These are phyloP conservation scores for Iris pallida DNA, from an alignment of 116 monocot species.

Conservation along the genomic window DNA sequence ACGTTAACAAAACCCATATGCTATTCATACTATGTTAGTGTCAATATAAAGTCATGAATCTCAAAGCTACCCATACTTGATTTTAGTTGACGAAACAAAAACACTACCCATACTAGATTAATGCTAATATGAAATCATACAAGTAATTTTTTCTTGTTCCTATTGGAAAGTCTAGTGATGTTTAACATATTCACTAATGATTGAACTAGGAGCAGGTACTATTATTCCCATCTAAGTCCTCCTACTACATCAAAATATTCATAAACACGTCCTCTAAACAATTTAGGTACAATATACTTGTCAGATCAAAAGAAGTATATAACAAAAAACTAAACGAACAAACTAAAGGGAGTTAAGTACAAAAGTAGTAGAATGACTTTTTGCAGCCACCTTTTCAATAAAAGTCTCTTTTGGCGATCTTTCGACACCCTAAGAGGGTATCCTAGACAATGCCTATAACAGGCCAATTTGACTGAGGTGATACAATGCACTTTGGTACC, in stretches of 20 bases:
- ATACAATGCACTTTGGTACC: conserved; percentile 98
- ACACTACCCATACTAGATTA: too few relatives aligned
- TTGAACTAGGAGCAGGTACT: conserved; percentile 90
- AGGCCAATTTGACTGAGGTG: conserved; percentile 93
- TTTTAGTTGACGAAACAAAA: too few relatives aligned
- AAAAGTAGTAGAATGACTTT: too few relatives aligned
- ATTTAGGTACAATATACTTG: not conserved
- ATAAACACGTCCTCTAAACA: conserved; percentile 89
- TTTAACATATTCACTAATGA: too few relatives aligned
- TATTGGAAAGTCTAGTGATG: too few relatives aligned
- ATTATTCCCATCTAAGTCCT: conserved; percentile 98
- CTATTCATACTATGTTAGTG: too few relatives aligned
- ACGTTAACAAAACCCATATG: too few relatives aligned
- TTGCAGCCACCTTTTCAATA: conserved; percentile 72
- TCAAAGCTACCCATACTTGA: too few relatives aligned
- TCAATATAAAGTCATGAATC: too few relatives aligned
- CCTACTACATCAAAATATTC: conserved; percentile 99
- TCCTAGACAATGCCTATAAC: conserved; percentile 99
- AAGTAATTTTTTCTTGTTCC: too few relatives aligned
- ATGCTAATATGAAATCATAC: too few relatives aligned
- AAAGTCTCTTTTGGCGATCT: conserved; percentile 98
- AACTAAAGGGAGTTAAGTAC: not conserved
- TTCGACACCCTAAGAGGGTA: conserved; percentile 85
- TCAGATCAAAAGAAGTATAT: not conserved
- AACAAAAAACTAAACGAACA: not conserved